phyloP scores from a whole-genome alignment of 345 rosid genomes.

The Sisymbrium irio region DNA sequence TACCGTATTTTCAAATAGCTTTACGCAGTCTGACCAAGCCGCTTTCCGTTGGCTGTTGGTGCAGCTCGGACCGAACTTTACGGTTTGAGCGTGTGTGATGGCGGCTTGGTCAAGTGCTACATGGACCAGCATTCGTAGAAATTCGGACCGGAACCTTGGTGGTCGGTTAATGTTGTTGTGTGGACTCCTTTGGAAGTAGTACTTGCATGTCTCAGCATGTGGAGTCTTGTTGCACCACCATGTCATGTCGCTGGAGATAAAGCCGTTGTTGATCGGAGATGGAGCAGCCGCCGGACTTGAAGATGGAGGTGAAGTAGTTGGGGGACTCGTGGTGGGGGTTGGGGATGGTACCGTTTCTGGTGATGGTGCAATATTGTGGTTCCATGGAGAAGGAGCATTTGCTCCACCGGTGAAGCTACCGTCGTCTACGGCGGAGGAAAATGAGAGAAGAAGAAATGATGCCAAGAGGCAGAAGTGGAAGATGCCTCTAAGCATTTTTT shows the following conservation, averaged over 20 bases:
- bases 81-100: slow-evolving; percentile 45
- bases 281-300: background rate
- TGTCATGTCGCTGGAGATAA: slow-evolving; percentile 34
- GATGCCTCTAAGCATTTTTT: slow-evolving; percentile 30
- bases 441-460: slow-evolving; percentile 15
- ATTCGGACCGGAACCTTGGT: slow-evolving; percentile 47
- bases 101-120: slow-evolving; percentile 61
- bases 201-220: slow-evolving; percentile 62
- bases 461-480: slow-evolving; percentile 34
- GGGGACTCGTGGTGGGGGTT: background rate
- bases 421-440: slow-evolving; percentile 14
- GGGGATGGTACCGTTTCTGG: slow-evolving; percentile 6
- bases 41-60: slow-evolving; percentile 52
- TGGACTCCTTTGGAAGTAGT: slow-evolving; percentile 38
- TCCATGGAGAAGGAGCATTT: slow-evolving; percentile 18
- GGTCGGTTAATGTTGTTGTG: slow-evolving; percentile 16
- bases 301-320: slow-evolving; percentile 2
- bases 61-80: slow-evolving; percentile 55
- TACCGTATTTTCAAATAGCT: slow-evolving; percentile 54
- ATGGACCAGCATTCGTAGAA: slow-evolving; percentile 42
- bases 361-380: background rate
- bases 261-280: slow-evolving; percentile 14
- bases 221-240: slow-evolving; percentile 79
- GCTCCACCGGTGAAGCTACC: background rate
- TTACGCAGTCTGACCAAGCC: slow-evolving; percentile 82